phyloP scores from a whole-genome alignment of 441 rosid genomes.

The Metrosideros polymorpha region DNA sequence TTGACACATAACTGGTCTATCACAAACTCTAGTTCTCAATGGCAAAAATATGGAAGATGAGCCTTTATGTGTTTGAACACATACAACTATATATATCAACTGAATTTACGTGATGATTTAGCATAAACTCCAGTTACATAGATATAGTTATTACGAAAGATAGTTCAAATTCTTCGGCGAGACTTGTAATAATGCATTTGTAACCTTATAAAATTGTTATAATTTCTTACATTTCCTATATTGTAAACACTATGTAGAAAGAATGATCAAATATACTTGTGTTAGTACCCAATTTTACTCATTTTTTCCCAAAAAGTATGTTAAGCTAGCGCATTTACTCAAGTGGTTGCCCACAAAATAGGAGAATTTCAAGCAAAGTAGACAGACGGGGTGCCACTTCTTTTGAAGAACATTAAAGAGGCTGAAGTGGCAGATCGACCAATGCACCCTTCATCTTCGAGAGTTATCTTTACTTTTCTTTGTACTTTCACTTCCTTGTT shows the following conservation, averaged over 20 bases:
- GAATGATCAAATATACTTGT: no score
- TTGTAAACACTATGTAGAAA: neutral
- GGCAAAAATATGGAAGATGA: no score
- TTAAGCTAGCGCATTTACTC: neutral
- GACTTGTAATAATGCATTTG: neutral
- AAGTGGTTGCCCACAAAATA: neutral
- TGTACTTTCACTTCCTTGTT: no score
- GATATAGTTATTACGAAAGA: neutral
- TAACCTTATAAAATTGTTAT: neutral
- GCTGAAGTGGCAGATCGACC: rapidly evolving
- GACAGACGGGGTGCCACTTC: neutral
- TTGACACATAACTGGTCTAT: no score
- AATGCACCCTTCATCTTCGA: neutral
- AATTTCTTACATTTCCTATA: neutral
- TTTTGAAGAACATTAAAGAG: neutral
- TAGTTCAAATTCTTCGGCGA: neutral
- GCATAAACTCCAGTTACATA: no score
- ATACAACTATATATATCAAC: no score
- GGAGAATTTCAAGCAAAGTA: neutral
- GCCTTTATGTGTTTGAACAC: no score
- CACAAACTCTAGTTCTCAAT: no score
- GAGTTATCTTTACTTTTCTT: no score
- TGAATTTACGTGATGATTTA: no score
- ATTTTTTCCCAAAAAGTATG: neutral
- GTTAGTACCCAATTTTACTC: no score